These are phyloP conservation scores for Crotalaria pallida DNA, from an alignment of 306 rosid genomes.

Conservation along the genomic window DNA sequence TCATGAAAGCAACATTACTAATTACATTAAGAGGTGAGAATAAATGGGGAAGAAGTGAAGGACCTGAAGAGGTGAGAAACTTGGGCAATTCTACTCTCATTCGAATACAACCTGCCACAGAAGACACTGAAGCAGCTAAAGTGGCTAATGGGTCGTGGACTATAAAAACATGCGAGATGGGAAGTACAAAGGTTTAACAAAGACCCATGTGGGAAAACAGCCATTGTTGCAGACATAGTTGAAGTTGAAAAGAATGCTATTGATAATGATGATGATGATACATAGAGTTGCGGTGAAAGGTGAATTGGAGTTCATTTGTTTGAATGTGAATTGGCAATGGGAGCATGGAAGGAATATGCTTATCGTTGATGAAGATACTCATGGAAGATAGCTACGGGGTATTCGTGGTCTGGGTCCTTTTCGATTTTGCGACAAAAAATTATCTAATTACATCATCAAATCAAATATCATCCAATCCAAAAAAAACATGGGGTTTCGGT, in stretches of 20 bases:
- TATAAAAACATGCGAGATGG: conserved; percentile 4
- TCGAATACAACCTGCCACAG: not conserved
- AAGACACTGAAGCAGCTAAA: conserved; percentile 14
- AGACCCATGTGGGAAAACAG: conserved; percentile 23
- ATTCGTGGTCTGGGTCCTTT: too few species aligned
- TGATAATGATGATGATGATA: not conserved
- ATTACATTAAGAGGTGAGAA: not conserved
- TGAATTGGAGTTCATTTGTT: conserved; percentile 30
- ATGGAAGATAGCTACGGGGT: not conserved
- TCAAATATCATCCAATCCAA: too few species aligned
- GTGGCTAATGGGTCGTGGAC: conserved; percentile 9
- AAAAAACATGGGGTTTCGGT: too few species aligned
- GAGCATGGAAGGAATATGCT: not conserved
- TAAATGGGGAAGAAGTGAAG: not conserved
- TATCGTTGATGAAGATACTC: not conserved
- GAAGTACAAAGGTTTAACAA: not conserved
- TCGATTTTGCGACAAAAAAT: too few species aligned
- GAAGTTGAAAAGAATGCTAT: not conserved
- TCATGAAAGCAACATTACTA: not conserved
- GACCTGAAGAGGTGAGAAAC: conserved; percentile 20
- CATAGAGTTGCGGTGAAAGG: conserved; percentile 1
- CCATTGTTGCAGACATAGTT: conserved; percentile 25
- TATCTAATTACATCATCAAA: too few species aligned
- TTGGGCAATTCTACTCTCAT: not conserved
- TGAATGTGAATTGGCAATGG: conserved; percentile 10